These are phyloP conservation scores for Albophoma yamanashiensis DNA, from an alignment of 2,329 filamentous ascomycete genomes.

Conservation along the genomic window DNA sequence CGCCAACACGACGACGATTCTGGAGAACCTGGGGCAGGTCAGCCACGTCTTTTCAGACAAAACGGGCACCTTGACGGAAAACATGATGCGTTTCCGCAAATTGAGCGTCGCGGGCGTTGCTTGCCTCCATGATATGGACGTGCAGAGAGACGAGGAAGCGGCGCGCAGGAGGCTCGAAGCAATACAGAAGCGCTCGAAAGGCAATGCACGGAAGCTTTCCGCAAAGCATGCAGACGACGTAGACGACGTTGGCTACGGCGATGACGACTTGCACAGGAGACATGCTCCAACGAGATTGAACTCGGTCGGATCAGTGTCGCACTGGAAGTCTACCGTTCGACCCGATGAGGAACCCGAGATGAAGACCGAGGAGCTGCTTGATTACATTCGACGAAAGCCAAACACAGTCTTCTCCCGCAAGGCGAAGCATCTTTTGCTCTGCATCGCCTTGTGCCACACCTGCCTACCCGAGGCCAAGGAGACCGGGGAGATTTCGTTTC, in stretches of 20 bases:
- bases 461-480: conserved; percentile 70
- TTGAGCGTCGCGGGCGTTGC: conserved; percentile 81
- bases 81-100: conserved; percentile 91
- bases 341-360: conserved; percentile 43
- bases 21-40: conserved; percentile 87
- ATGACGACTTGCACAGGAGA: conserved; percentile 8
- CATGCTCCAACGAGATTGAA: neutral
- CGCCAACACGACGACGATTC: conserved; percentile 87
- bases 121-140: conserved; percentile 74
- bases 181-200: neutral
- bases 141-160: conserved; percentile 28
- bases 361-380: conserved; percentile 63
- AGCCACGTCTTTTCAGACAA: conserved; percentile 90
- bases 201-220: conserved; percentile 5
- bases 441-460: conserved; percentile 81
- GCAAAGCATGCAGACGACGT: conserved; percentile 11
- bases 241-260: conserved; percentile 19
- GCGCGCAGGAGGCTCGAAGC: neutral
- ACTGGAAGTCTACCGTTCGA: conserved; percentile 38
- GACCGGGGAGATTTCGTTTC: conserved; percentile 60
- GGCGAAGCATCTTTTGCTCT: conserved; percentile 72
- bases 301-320: conserved; percentile 30
- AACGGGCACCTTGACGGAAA: conserved; percentile 88
- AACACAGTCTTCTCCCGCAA: conserved; percentile 68
- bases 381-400: conserved; percentile 66